Evolutionary conservation across 2,329 filamentous ascomycete genomes (phyloP).

Genomic region (Cercospora nicotianae): DNA sequence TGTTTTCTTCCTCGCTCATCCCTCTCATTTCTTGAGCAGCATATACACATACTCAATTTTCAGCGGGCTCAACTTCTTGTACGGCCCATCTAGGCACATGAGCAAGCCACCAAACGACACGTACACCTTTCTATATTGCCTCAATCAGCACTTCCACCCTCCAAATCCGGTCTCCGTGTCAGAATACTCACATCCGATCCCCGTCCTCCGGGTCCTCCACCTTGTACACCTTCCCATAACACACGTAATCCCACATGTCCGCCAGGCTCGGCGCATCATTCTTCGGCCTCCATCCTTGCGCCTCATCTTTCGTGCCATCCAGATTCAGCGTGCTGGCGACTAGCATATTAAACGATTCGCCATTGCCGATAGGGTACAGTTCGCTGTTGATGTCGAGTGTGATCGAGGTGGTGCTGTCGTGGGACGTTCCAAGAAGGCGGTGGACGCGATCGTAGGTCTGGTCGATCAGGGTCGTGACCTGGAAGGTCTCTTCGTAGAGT

Average conservation of each 20-base stretch:
- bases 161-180: constrained; percentile 27
- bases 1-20: background rate
- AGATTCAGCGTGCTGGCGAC: constrained; percentile 82
- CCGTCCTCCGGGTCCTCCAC: constrained; percentile 76
- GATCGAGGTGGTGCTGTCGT: constrained; percentile 73
- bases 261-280: constrained; percentile 63
- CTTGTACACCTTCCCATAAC: constrained; percentile 83
- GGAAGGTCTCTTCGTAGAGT: constrained; percentile 32
- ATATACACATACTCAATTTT: constrained; percentile 93
- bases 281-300: constrained; percentile 69
- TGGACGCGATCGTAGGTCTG: constrained; percentile 95
- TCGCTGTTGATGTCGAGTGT: constrained; percentile 92
- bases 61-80: constrained; percentile 90
- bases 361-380: constrained; percentile 73
- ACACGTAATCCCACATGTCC: constrained; percentile 85
- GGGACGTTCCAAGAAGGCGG: constrained; percentile 74
- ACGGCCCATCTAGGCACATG: constrained; percentile 87
- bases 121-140: constrained; percentile 73
- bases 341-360: constrained; percentile 76
- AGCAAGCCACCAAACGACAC: constrained; percentile 90
- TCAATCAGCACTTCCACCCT: constrained; percentile 30
- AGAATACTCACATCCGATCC: constrained; percentile 72
- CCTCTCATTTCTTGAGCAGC: constrained; percentile 77
- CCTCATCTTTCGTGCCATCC: constrained; percentile 67
- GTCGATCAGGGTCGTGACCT: constrained; percentile 61